A percentile compares a stretch with the other conserved stretches of the same genome.
These are phyloP conservation scores for Gaillardinia entomophila DNA, from an alignment of 805 yeast species.

Conservation along the genomic window DNA sequence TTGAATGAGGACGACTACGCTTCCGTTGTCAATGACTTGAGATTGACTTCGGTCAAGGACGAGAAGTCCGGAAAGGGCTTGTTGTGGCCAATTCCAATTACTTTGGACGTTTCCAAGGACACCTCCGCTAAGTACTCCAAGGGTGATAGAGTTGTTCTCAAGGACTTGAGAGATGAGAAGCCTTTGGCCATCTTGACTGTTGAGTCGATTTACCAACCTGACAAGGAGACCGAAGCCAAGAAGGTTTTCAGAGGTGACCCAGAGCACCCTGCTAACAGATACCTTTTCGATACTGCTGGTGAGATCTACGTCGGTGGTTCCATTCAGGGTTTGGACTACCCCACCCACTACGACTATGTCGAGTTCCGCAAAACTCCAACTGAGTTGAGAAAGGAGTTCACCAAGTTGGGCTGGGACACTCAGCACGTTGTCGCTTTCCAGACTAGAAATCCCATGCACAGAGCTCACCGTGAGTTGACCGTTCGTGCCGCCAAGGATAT, in stretches of 20 bases:
- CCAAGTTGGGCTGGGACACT: slow-evolving; percentile 74
- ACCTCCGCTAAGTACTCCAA: slow-evolving; percentile 40
- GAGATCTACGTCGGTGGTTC: slow-evolving; percentile 87
- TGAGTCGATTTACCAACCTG: slow-evolving; percentile 73
- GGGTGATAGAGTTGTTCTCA: slow-evolving; percentile 64
- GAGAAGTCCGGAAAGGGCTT: slow-evolving; percentile 46
- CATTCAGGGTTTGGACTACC: slow-evolving; percentile 75
- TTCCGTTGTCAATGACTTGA: slow-evolving; percentile 61
- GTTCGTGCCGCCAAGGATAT: slow-evolving; percentile 95
- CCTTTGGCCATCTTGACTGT: slow-evolving; percentile 79
- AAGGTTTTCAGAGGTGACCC: slow-evolving; percentile 94
- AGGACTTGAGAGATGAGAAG: slow-evolving; percentile 75
- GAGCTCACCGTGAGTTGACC: slow-evolving; percentile 95
- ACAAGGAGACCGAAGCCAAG: slow-evolving; percentile 74
- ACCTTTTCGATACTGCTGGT: slow-evolving; percentile 67
- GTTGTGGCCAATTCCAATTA: slow-evolving; percentile 91
- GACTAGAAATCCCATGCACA: slow-evolving; percentile 97
- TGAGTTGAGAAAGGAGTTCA: slow-evolving; percentile 81
- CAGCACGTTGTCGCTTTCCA: slow-evolving; percentile 86
- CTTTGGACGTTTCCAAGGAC: slow-evolving; percentile 62
- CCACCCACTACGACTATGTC: slow-evolving; percentile 86
- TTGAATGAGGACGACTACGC: slow-evolving; percentile 62
- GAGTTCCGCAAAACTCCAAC: slow-evolving; percentile 86
- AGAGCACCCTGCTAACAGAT: slow-evolving; percentile 89
- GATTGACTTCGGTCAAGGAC: slow-evolving; percentile 48